Conservation (phyloP, 306 rosid genomes). For the Rosa chinensis region DNA sequence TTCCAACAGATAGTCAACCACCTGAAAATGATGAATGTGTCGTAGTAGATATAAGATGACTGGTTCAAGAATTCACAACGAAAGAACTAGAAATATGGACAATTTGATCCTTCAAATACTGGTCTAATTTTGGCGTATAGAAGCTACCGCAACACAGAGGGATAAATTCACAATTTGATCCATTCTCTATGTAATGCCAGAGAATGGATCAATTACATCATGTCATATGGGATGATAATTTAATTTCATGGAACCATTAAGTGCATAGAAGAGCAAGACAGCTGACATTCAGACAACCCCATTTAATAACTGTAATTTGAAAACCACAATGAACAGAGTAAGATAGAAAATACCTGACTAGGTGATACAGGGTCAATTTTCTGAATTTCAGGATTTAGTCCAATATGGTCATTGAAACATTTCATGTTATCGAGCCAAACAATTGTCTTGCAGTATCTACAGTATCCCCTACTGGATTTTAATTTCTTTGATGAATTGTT, state of each 20-base stretch:
- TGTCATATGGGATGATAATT: neutral
- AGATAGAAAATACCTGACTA: constrained; percentile 49
- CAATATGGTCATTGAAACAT: constrained; percentile 47
- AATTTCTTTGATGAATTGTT: constrained; percentile 41
- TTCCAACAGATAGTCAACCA: constrained; percentile 58
- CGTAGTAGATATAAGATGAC: neutral
- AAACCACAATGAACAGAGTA: neutral
- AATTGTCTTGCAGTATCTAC: constrained; percentile 60
- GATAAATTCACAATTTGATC: no score
- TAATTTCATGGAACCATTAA: neutral
- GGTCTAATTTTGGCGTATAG: neutral
- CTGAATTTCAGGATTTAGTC: constrained; percentile 37
- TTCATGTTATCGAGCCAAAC: constrained; percentile 68
- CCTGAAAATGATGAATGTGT: constrained; percentile 39
- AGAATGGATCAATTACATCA: neutral
- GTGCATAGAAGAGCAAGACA: neutral
- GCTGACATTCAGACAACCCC: neutral
- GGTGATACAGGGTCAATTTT: constrained; percentile 53
- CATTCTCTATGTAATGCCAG: neutral
- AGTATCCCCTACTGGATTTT: constrained; percentile 64
- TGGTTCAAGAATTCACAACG: neutral
- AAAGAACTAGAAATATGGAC: neutral
- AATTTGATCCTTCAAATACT: neutral
- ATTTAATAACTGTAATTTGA: neutral
- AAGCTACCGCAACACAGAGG: neutral